These are phyloP conservation scores for Plasmodium knowlesi DNA, from an alignment of 169 alveolate genomes.

Conservation along the genomic window DNA sequence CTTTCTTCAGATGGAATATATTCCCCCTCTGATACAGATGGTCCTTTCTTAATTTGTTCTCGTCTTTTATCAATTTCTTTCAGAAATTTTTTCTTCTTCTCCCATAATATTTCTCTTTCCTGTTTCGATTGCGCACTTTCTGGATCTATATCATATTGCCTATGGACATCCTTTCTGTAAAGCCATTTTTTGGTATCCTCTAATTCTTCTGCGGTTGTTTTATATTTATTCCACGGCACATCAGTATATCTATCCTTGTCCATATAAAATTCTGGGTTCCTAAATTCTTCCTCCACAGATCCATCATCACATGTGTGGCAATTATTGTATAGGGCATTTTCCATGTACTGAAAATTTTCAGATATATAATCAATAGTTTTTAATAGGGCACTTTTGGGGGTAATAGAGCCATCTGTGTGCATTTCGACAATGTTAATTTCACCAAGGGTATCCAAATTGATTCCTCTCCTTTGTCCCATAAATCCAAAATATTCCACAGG, in stretches of 20 bases:
- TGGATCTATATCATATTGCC: constrained; percentile 89
- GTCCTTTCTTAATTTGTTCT: constrained; percentile 74
- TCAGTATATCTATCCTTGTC: constrained; percentile 84
- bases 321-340: constrained; percentile 81
- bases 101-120: constrained; percentile 77
- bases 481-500: constrained; percentile 88
- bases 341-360: constrained; percentile 81
- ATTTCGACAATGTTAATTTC: constrained; percentile 89
- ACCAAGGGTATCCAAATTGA: constrained; percentile 84
- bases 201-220: constrained; percentile 80
- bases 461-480: constrained; percentile 88
- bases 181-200: constrained; percentile 82
- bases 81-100: constrained; percentile 48
- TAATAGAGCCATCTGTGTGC: constrained; percentile 90
- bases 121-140: constrained; percentile 84
- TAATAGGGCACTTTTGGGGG: constrained; percentile 87
- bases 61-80: constrained; percentile 65
- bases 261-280: constrained; percentile 85
- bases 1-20: constrained; percentile 66
- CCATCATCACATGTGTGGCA: constrained; percentile 83
- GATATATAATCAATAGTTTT: constrained; percentile 82
- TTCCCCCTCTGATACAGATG: constrained; percentile 63
- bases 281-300: constrained; percentile 81
- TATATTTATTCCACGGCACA: constrained; percentile 91
- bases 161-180: constrained; percentile 85